These are phyloP conservation scores for Boletus subparvulus DNA, from an alignment of 768 basidiomycete species.

Conservation along the genomic window DNA sequence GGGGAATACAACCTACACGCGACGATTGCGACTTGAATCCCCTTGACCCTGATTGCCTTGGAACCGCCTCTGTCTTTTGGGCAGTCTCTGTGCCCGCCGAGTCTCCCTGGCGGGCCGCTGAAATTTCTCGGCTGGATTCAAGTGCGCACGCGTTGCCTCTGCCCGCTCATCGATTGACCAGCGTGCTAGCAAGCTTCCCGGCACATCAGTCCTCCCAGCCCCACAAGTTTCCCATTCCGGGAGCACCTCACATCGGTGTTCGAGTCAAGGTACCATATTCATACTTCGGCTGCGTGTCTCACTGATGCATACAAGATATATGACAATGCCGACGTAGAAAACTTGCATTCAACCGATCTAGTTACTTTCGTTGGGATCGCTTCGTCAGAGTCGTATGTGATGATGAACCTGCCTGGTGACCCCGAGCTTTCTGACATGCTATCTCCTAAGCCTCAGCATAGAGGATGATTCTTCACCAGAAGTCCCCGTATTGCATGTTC, in stretches of 20 bases:
- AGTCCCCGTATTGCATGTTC: constrained; percentile 69
- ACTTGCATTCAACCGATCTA: constrained; percentile 60
- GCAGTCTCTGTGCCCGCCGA: constrained; percentile 73
- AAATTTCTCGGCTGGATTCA: constrained; percentile 24
- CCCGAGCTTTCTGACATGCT: constrained; percentile 15
- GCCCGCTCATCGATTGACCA: background rate
- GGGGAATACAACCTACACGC: constrained; percentile 55
- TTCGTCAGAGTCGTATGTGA: constrained; percentile 59
- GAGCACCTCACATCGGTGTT: constrained; percentile 58
- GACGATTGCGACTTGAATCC: constrained; percentile 5
- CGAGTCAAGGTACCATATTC: constrained; percentile 59
- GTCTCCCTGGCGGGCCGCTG: constrained; percentile 51
- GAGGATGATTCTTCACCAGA: constrained; percentile 38
- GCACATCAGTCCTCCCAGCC: constrained; percentile 34
- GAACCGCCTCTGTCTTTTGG: constrained; percentile 68
- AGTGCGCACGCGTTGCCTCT: constrained; percentile 16
- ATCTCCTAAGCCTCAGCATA: constrained; percentile 34
- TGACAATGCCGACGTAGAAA: constrained; percentile 41
- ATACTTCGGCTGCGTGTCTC: background rate
- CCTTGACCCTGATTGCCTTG: constrained; percentile 51
- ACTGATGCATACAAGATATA: constrained; percentile 51
- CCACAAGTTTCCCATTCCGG: constrained; percentile 66
- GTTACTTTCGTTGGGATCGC: constrained; percentile 74
- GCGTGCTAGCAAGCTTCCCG: constrained; percentile 23
- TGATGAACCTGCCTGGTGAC: background rate